Evolutionary conservation across 148 eudicot species (phyloP).

Genomic region (Cornus florida): DNA sequence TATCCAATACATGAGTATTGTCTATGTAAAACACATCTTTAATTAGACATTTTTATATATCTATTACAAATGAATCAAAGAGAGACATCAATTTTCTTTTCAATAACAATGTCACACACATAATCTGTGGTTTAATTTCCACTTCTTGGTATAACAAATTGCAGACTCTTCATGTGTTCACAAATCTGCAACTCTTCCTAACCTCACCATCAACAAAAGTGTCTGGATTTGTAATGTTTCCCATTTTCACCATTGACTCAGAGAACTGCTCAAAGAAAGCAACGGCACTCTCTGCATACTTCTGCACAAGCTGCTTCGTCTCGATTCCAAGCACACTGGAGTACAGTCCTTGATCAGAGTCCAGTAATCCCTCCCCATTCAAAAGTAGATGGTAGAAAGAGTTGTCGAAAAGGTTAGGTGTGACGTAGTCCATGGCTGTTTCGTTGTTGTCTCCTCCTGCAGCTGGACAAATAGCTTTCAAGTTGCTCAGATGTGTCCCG

Average conservation of each 20-base stretch:
- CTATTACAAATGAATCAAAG: background rate
- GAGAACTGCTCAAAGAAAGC: slow-evolving; percentile 87
- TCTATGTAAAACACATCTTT: too few relatives aligned
- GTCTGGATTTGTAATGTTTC: slow-evolving; percentile 70
- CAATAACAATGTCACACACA: background rate
- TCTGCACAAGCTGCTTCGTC: slow-evolving; percentile 57
- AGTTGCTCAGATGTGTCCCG: slow-evolving; percentile 39
- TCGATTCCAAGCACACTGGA: slow-evolving; percentile 71
- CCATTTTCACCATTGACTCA: slow-evolving; percentile 90
- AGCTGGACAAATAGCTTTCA: slow-evolving; percentile 64
- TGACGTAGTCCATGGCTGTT: slow-evolving; percentile 63
- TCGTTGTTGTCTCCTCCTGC: slow-evolving; percentile 58
- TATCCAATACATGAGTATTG: too few relatives aligned
- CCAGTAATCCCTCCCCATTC: slow-evolving; percentile 77
- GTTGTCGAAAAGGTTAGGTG: slow-evolving; percentile 82
- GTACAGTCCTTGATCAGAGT: slow-evolving; percentile 84
- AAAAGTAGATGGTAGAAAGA: slow-evolving; percentile 69
- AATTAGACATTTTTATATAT: too few relatives aligned
- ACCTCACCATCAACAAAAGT: slow-evolving; percentile 77
- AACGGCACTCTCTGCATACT: slow-evolving; percentile 58
- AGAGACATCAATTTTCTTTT: background rate
- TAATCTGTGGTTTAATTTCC: background rate
- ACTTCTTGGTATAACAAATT: slow-evolving; percentile 5
- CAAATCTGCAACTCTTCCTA: slow-evolving; percentile 84
- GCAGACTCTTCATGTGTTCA: slow-evolving; percentile 43